Evolutionary conservation across 371 early-diverging fungal genomes (phyloP), one percentile per base, ranked within the genome.

Genomic region (Zopfochytrium polystomum): DNA sequence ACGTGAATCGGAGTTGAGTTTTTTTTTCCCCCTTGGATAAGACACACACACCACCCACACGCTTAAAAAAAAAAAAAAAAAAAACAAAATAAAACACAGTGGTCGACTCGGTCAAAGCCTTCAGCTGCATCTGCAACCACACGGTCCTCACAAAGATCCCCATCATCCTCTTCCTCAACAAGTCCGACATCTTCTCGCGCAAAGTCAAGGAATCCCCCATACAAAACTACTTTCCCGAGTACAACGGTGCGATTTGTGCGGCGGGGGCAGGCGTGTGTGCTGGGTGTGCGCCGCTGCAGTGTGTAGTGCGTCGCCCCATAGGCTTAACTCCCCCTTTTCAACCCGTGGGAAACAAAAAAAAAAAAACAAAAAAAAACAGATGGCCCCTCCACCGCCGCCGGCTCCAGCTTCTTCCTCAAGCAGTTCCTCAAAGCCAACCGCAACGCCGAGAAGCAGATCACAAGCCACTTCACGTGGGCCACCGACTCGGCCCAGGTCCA

Each of bases 401-500:
- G 90, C 1, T 86, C 86, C 52, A 86, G 90, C 58, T 96, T 86
- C 73, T 85, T 96, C 63, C 75, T 88, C 32, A 80, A 86, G 62
- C 86, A 87, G 43, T 94, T 93, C 70, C 81, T 90, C 32, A 77
- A 82, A 26, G 71, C 93, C 42, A 95, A 75, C 60, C 54, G 52
- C 30, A 42, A 30, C 35, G 51, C 45, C 32, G 29, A 58, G 25
- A 56, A 54, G 25, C 31, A 38, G 6, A 57, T 63, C 20, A 33
- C 49, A 26, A 30, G 51, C 1, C 64, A 63, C 45, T 58, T 63
- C 51, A 63, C 64, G 20, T 95, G 94, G 67, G 96, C 96, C 2
- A 96, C 96, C 9, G 97, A 96, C 76, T 95, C 96, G 22, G 85
- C 85, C 45, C 94, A 95, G 76, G 90, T 96, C n/a, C n/a, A n/a